Evolutionary conservation across 345 rosid genomes (phyloP).

Genomic region (Dimocarpus longan): DNA sequence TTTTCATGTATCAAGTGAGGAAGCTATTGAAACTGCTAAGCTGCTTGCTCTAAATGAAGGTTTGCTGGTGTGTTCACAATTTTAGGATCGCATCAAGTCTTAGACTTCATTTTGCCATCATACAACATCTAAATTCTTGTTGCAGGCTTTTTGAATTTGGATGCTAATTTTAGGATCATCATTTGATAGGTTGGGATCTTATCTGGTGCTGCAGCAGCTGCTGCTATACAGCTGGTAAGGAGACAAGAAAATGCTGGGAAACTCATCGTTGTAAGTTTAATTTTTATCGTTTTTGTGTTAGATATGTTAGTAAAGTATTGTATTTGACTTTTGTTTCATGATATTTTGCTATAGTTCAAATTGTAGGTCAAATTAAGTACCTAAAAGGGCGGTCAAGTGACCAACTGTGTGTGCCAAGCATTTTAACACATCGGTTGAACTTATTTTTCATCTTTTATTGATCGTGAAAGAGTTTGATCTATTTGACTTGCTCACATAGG

Average conservation of each 20-base stretch:
- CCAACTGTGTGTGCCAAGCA: too few species aligned
- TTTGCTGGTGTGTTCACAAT: constrained; percentile 35
- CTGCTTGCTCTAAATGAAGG: constrained; percentile 58
- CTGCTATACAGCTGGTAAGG: constrained; percentile 53
- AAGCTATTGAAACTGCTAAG: constrained; percentile 50
- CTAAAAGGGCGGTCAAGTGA: background rate
- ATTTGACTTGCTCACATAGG: constrained; percentile 20
- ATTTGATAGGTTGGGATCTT: constrained; percentile 54
- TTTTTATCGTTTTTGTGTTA: background rate
- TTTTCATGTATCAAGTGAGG: constrained; percentile 51
- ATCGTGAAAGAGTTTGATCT: background rate
- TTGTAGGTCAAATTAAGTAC: background rate
- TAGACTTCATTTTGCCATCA: background rate
- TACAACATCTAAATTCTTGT: background rate
- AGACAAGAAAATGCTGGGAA: constrained; percentile 58
- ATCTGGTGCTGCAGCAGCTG: constrained; percentile 59
- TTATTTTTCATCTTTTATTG: too few species aligned
- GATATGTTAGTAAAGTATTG: background rate
- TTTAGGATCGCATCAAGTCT: background rate
- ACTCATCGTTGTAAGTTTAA: constrained; percentile 51
- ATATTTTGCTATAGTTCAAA: background rate
- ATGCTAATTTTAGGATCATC: background rate
- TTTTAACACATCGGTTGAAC: too few species aligned
- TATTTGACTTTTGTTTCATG: background rate
- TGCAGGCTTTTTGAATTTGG: background rate